These are phyloP conservation scores for Apodospora peruviana DNA, from an alignment of 495 filamentous ascomycete species.

Conservation along the genomic window DNA sequence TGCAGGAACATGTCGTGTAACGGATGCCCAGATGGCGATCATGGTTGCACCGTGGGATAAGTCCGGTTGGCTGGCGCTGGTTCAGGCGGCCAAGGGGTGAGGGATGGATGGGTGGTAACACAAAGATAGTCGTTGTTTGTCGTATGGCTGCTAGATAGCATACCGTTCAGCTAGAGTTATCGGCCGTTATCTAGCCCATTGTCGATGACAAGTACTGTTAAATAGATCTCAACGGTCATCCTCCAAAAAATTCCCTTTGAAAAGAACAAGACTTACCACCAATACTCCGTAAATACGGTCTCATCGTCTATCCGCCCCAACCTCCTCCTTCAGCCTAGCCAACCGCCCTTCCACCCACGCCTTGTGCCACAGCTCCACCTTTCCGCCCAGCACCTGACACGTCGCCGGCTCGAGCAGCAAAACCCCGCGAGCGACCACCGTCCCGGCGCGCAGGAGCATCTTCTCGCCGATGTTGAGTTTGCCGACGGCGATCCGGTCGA, in stretches of 20 bases:
- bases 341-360: conserved; percentile 72
- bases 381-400: conserved; percentile 71
- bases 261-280: too few species aligned
- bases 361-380: conserved; percentile 74
- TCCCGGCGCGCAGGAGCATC: conserved; percentile 59
- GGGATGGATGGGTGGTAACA: not conserved
- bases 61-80: conserved; percentile 55
- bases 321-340: conserved; percentile 56
- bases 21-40: conserved; percentile 70
- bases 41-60: conserved; percentile 75
- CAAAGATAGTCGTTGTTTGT: too few species aligned
- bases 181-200: too few species aligned
- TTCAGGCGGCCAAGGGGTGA: conserved; percentile 19
- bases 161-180: too few species aligned
- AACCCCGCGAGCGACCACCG: conserved; percentile 67
- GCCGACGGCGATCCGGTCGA: conserved; percentile 59
- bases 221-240: not conserved
- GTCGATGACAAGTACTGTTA: not conserved
- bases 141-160: too few species aligned
- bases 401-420: conserved; percentile 64
- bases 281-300: not conserved
- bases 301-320: conserved; percentile 30
- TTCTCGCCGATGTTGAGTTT: conserved; percentile 75
- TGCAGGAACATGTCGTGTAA: conserved; percentile 63
- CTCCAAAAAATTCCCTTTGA: too few species aligned